Evolutionary conservation across 169 alveolate genomes (phyloP), one percentile per base, ranked within the genome.

Genomic region (Eimeria praecox): DNA sequence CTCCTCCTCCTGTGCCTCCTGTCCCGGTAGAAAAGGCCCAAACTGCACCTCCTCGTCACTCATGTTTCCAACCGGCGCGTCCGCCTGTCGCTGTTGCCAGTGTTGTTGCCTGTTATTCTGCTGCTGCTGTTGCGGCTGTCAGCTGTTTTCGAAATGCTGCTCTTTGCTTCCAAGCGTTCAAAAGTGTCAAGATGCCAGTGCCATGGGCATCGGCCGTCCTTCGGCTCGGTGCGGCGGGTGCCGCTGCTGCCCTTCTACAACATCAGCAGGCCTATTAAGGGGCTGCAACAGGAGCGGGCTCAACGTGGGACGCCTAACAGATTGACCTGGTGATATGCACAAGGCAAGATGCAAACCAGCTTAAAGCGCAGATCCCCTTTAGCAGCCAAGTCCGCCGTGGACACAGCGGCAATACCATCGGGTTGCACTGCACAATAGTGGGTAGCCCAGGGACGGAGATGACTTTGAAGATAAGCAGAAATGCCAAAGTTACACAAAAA

Each of bases 21-120:
- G 91, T 4, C 71, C 91, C 9, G 91, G 91, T 0, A 83, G 75
- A 33, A 83, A 83, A 10, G 91, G 91, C 2, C 91, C 91, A 18
- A 52, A 83, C n/a, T 33, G 91, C 30, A 83, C 91, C 69, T 80
- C 42, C 69, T 2, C n/a, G 18, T 42, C 90, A 44, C 24, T 46
- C 90, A 80, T 80, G 10, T 18, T 46, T 69, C 6, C 35, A 33
- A 35, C 8, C 35, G 22, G 27, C 0, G 38, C 59, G 24, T 8
- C n/a, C 8, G 18, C 49, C 33, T 40, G 35, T n/a, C 38, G 54
- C 75, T 64, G 56, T 9, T 40, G 54, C 59, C n/a, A 44, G 9
- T 30, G 38, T 20, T 69, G 82, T 20, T 69, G 49, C 82, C 30
- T 0, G 56, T 75, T 10, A 5, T 1, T 12, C 75, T 75, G 49